phyloP scores from a whole-genome alignment of 495 filamentous ascomycete genomes.

The Chaetomium cochliodes region DNA sequence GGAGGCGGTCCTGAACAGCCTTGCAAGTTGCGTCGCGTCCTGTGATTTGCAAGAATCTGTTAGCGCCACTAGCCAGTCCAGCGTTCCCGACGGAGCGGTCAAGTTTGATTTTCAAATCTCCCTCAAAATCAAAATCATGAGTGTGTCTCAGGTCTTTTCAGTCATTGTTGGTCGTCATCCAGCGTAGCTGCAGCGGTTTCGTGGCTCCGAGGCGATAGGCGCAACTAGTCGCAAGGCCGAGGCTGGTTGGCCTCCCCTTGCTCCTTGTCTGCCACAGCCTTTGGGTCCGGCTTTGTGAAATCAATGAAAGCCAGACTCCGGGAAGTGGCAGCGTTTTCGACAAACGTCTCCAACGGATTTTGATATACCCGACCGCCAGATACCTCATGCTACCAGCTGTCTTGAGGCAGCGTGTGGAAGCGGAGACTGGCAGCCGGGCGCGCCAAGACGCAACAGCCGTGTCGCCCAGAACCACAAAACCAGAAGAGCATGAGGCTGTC shows the following conservation, averaged over 20 bases:
- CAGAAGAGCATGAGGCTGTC: slow-evolving; percentile 44
- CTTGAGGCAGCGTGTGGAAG: slow-evolving; percentile 24
- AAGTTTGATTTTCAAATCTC: slow-evolving; percentile 19
- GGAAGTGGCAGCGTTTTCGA: slow-evolving; percentile 30
- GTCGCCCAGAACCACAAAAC: slow-evolving; percentile 45
- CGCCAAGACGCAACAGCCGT: slow-evolving; percentile 30
- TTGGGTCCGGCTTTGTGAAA: slow-evolving; percentile 30
- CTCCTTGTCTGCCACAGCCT: slow-evolving; percentile 37
- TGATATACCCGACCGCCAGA: slow-evolving; percentile 30
- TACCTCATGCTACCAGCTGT: slow-evolving; percentile 22
- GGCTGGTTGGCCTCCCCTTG: slow-evolving; percentile 1
- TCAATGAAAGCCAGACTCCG: slow-evolving; percentile 29
- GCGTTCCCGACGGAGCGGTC: neutral
- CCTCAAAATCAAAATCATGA: slow-evolving; percentile 18
- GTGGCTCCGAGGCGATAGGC: slow-evolving; percentile 22
- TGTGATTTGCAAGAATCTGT: slow-evolving; percentile 1
- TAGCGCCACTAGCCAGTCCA: slow-evolving; percentile 16
- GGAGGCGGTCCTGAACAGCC: neutral
- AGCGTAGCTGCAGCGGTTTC: slow-evolving; percentile 38
- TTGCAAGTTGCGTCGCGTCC: slow-evolving; percentile 11
- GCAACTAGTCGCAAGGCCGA: slow-evolving; percentile 19
- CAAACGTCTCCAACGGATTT: slow-evolving; percentile 19
- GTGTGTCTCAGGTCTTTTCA: slow-evolving; percentile 44
- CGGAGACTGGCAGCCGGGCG: slow-evolving; percentile 27
- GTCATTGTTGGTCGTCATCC: slow-evolving; percentile 38